Conservation (phyloP, 2,329 filamentous ascomycete genomes). For the Sporothrix pseudoabietina region DNA sequence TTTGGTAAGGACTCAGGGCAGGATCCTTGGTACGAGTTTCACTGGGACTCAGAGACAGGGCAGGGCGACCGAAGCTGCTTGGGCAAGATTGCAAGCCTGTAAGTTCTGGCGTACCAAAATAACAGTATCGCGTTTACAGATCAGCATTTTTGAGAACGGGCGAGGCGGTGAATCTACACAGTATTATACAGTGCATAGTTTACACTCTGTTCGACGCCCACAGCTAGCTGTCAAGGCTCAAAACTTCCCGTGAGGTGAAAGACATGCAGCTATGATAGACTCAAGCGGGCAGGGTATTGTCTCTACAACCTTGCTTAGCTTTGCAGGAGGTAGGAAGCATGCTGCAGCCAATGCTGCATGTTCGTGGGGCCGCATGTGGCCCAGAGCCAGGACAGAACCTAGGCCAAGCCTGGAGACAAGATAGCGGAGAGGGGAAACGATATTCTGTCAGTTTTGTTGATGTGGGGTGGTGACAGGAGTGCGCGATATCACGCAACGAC, state of each 20-base stretch:
- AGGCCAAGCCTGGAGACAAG: constrained; percentile 5
- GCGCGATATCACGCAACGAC: constrained; percentile 26
- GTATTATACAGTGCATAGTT: too few species aligned
- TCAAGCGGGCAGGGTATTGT: background rate
- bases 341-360: background rate
- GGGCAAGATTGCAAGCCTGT: background rate
- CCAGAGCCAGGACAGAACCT: background rate
- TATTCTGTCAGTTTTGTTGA: background rate
- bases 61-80: too few species aligned
- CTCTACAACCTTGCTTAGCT: background rate
- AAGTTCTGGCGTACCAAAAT: background rate
- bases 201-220: background rate
- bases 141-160: constrained; percentile 15
- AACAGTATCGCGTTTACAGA: background rate
- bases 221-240: background rate
- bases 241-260: background rate
- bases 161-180: background rate
- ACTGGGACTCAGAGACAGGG: background rate
- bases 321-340: background rate
- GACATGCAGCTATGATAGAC: background rate
- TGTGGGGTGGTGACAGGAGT: constrained; percentile 13
- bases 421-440: background rate
- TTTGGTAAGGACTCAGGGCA: background rate
- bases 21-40: background rate
- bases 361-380: constrained; percentile 2